These are phyloP conservation scores for Dipodascus geniculatus DNA, from an alignment of 805 yeast genomes.

Conservation along the genomic window DNA sequence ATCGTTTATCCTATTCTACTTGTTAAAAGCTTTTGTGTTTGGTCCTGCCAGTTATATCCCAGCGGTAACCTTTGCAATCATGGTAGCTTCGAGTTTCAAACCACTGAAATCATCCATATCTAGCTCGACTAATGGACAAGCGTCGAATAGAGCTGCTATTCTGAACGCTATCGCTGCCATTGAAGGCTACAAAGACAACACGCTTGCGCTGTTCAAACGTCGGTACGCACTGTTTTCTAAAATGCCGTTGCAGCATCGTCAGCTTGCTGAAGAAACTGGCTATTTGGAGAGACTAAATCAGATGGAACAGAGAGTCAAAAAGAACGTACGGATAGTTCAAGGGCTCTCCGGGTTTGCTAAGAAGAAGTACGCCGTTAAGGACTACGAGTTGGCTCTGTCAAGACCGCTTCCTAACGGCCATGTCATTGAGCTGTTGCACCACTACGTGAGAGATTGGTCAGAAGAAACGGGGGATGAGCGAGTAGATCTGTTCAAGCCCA, in stretches of 20 bases:
- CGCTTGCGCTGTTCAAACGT: slow-evolving; percentile 4
- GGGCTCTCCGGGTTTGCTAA: slow-evolving; percentile 33
- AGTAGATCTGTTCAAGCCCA: slow-evolving; percentile 41
- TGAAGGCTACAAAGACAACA: not conserved
- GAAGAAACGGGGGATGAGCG: slow-evolving; percentile 37
- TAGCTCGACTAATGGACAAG: not conserved
- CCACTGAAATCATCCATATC: not conserved
- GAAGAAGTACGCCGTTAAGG: slow-evolving; percentile 27
- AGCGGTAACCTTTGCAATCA: not conserved
- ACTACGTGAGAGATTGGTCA: slow-evolving; percentile 72
- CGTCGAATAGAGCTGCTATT: not conserved
- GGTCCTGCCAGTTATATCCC: not conserved
- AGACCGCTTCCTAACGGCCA: slow-evolving; percentile 18
- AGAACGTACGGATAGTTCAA: slow-evolving; percentile 38
- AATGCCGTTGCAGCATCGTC: slow-evolving; percentile 46
- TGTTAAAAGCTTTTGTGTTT: not conserved
- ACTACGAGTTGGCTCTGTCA: slow-evolving; percentile 34
- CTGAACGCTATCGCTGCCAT: not conserved
- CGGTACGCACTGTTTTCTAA: slow-evolving; percentile 18
- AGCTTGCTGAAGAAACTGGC: slow-evolving; percentile 38
- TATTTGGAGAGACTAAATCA: slow-evolving; percentile 40
- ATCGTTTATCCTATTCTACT: not conserved
- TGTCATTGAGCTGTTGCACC: slow-evolving; percentile 44
- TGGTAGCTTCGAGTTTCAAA: not conserved
- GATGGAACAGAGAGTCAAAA: slow-evolving; percentile 36